Evolutionary conservation across 805 yeast species (phyloP).

Genomic region (Sugiyamaella qingdaonensis): DNA sequence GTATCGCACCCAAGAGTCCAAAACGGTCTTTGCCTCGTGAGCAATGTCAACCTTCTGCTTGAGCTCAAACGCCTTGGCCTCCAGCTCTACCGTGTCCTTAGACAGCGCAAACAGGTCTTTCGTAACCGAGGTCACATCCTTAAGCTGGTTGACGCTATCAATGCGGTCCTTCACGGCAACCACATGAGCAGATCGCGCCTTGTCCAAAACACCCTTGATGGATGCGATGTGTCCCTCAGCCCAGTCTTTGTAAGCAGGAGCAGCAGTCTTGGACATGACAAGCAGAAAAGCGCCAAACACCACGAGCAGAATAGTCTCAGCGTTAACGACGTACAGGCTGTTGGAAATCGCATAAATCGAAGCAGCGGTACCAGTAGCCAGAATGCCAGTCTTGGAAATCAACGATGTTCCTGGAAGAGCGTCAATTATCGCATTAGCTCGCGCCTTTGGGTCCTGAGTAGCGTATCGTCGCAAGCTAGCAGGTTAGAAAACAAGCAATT

Average conservation of each 20-base stretch:
- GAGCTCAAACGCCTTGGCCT: constrained; percentile 89
- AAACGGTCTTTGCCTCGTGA: constrained; percentile 85
- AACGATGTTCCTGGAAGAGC: constrained; percentile 89
- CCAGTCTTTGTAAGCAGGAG: constrained; percentile 93
- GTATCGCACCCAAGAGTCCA: constrained; percentile 98
- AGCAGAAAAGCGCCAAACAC: constrained; percentile 76
- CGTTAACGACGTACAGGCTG: constrained; percentile 89
- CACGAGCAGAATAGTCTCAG: constrained; percentile 80
- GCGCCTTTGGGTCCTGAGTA: constrained; percentile 72
- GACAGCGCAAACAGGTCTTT: constrained; percentile 89
- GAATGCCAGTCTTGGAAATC: constrained; percentile 87
- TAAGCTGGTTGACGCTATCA: constrained; percentile 77
- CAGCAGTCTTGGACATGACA: constrained; percentile 78
- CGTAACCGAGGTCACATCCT: constrained; percentile 89
- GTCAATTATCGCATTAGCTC: constrained; percentile 84
- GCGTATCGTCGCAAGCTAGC: constrained; percentile 25
- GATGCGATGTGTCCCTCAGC: constrained; percentile 82
- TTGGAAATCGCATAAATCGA: constrained; percentile 90
- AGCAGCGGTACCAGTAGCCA: constrained; percentile 94
- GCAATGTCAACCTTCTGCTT: constrained; percentile 88
- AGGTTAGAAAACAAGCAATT: constrained; percentile 1
- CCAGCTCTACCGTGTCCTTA: constrained; percentile 93
- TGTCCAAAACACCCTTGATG: constrained; percentile 75
- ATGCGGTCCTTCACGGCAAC: constrained; percentile 92
- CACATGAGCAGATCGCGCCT: constrained; percentile 86